phyloP scores from a whole-genome alignment of 1,284 basidiomycete genomes.

The Leccinum pachyderme region DNA sequence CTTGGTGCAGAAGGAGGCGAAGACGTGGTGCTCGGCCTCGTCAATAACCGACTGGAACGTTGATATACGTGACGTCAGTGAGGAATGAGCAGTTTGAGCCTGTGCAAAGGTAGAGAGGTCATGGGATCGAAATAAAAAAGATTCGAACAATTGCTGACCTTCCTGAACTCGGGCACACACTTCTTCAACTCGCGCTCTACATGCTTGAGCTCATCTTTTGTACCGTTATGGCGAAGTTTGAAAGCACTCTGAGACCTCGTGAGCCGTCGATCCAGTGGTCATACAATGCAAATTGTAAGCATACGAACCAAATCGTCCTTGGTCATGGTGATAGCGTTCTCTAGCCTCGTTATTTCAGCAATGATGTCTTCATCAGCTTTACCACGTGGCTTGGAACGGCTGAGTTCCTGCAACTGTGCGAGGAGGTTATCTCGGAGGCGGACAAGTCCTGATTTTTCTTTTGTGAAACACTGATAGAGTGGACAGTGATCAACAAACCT shows the following conservation, averaged over 20 bases:
- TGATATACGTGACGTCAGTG: constrained; percentile 55
- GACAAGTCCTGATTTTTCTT: constrained; percentile 54
- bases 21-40: constrained; percentile 80
- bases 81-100: constrained; percentile 53
- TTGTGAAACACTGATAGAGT: background rate
- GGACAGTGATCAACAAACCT: constrained; percentile 42
- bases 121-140: background rate
- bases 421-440: constrained; percentile 74
- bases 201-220: constrained; percentile 79
- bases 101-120: constrained; percentile 25
- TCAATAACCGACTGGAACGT: constrained; percentile 63
- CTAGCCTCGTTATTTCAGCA: constrained; percentile 75
- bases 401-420: constrained; percentile 79
- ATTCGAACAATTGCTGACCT: constrained; percentile 40
- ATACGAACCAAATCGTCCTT: constrained; percentile 79
- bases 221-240: constrained; percentile 65
- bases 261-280: constrained; percentile 1
- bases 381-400: constrained; percentile 76
- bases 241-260: constrained; percentile 49
- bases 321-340: constrained; percentile 69
- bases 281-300: background rate
- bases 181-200: constrained; percentile 70
- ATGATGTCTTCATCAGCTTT: constrained; percentile 82
- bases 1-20: constrained; percentile 75
- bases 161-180: constrained; percentile 63